Base-by-base conservation (phyloP, 805 yeast species). In the Ogataea populi-albae region DNA sequence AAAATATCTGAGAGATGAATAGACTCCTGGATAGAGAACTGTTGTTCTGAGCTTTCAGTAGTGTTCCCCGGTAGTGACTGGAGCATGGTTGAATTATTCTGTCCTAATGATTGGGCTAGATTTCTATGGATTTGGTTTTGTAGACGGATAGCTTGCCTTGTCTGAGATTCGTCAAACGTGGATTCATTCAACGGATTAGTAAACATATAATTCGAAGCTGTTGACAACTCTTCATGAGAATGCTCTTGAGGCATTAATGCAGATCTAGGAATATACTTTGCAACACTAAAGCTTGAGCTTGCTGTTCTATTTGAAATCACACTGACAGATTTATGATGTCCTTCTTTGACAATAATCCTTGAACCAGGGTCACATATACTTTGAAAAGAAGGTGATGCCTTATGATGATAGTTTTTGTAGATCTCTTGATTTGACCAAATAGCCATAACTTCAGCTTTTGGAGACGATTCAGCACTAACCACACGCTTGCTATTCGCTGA, bases 341-440 rank as follows among this genome's bases (percentile, higher is more conserved):
- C 38, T 28, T 41, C 37, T 14, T 30, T 40, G 15, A 54, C 49
- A 19, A 52, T 39, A 21, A 38, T 42, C 12, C 47, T 44, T 12
- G 30, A 32, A 16, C 40, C 40, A 6, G 61, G 61, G 26, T 56
- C 52, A 30, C 50, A 45, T 11, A 56, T 47, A 34, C 56, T 46
- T 39, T 58, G 59, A 46, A 55, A 57, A 21, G 45, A 44, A 4
- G 34, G 35, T 26, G 39, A 37, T 14, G 37, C 35, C 33, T 37
- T 45, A 37, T 32, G 49, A 17, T 21, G 50, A 14, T 38, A 33
- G 24, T 31, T 47, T 30, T 50, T 34, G 44, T 40, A 59, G 5
- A 42, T 29, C 12, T 52, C 51, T 42, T 62, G 67, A 5, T 52
- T 48, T 17, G 61, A 56, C 66, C 66, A 62, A 23, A 62, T 62